Evolutionary conservation across 352 stramenopile genomes (phyloP).

Genomic region (Aphanomyces euteiches): DNA sequence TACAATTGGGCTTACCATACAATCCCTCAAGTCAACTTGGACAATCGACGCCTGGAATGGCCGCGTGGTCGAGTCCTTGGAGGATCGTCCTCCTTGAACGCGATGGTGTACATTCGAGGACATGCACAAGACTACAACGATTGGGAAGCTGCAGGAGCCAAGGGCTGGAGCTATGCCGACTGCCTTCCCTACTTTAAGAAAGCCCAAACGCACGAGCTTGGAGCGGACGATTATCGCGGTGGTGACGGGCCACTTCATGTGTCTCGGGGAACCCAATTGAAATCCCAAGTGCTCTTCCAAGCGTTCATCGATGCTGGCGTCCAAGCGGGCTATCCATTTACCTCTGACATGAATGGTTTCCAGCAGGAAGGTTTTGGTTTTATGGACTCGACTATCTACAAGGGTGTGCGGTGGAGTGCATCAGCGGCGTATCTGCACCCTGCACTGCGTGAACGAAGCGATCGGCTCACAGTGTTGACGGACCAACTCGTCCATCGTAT

Average conservation of each 20-base stretch:
- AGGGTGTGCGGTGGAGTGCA: slow-evolving; percentile 76
- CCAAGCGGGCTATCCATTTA: slow-evolving; percentile 82
- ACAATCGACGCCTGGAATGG: slow-evolving; percentile 76
- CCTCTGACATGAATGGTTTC: slow-evolving; percentile 87
- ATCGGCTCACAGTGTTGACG: slow-evolving; percentile 73
- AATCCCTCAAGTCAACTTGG: slow-evolving; percentile 76
- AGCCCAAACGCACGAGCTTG: slow-evolving; percentile 73
- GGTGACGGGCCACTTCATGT: slow-evolving; percentile 78
- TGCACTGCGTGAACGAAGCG: slow-evolving; percentile 42
- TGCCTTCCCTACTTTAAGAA: slow-evolving; percentile 87
- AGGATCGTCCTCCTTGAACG: slow-evolving; percentile 85
- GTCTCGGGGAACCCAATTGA: slow-evolving; percentile 59
- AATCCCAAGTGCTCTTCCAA: slow-evolving; percentile 81
- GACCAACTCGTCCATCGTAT: slow-evolving; percentile 83
- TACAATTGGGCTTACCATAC: slow-evolving; percentile 89
- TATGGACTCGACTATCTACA: slow-evolving; percentile 86
- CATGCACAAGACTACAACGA: slow-evolving; percentile 86
- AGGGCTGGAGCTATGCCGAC: slow-evolving; percentile 83
- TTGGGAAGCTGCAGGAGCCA: slow-evolving; percentile 66
- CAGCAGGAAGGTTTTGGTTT: slow-evolving; percentile 88
- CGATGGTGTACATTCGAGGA: slow-evolving; percentile 89
- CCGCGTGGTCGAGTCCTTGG: slow-evolving; percentile 84
- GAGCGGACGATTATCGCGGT: slow-evolving; percentile 73
- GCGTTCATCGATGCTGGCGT: slow-evolving; percentile 86
- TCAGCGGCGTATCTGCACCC: slow-evolving; percentile 73